Conservation (phyloP, 73 alveolate genomes). For the Durusdinium trenchii region DNA sequence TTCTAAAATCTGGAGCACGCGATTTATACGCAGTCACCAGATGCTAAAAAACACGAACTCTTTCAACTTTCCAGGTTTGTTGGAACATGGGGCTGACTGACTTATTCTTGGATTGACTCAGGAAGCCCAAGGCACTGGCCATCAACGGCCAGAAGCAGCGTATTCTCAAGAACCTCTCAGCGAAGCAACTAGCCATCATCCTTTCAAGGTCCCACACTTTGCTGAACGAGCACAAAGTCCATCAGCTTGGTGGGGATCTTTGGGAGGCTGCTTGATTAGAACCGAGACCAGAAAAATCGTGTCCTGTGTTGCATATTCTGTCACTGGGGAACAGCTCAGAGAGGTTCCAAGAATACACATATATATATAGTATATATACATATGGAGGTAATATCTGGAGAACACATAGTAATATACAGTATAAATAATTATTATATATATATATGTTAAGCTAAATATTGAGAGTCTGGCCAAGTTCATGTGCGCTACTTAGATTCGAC, state of each 20-base stretch:
- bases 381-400: no score
- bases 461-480: not conserved
- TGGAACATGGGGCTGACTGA: no score
- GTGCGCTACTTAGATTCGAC: not conserved
- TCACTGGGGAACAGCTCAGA: no score
- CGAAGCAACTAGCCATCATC: not conserved
- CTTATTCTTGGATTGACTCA: not conserved
- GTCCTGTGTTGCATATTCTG: no score
- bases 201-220: not conserved
- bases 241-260: conserved; percentile 11
- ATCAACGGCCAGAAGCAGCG: conserved; percentile 8
- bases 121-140: not conserved
- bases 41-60: no score
- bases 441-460: not conserved
- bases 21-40: no score
- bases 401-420: no score
- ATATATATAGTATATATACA: no score
- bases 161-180: not conserved
- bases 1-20: not conserved
- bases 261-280: conserved; percentile 20
- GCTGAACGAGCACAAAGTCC: not conserved
- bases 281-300: no score
- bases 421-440: no score
- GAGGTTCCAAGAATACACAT: no score
- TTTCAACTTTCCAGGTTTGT: no score